A percentile compares a stretch with the other conserved stretches of the same genome.
These are phyloP conservation scores for Tolypocladium sp. DNA, from an alignment of 2,329 filamentous ascomycete genomes.

Conservation along the genomic window DNA sequence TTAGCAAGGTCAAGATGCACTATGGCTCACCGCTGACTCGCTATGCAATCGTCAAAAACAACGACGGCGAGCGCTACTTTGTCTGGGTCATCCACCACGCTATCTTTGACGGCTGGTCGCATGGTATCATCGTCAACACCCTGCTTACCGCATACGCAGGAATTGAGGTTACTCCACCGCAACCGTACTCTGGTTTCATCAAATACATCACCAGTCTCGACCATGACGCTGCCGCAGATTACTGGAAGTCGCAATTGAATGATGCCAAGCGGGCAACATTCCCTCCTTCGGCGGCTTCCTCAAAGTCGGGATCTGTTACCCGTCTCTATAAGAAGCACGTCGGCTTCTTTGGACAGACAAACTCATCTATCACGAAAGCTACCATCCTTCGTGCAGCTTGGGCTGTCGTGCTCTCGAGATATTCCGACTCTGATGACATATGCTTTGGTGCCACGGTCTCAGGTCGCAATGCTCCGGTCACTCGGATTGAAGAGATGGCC, in stretches of 20 bases:
- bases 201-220: background rate
- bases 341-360: background rate
- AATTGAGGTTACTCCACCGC: background rate
- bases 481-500: too few relatives aligned
- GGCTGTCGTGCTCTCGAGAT: too few relatives aligned
- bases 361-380: too few relatives aligned
- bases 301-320: background rate
- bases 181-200: background rate
- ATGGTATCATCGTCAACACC: background rate
- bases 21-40: background rate
- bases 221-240: background rate
- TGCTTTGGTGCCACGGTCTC: too few relatives aligned
- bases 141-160: background rate
- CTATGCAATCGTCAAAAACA: background rate
- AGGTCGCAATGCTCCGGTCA: too few relatives aligned
- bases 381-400: too few relatives aligned
- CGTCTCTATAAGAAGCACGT: background rate
- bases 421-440: too few relatives aligned
- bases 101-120: conserved; percentile 11
- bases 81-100: conserved; percentile 11
- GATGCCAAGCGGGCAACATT: background rate
- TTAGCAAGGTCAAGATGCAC: background rate
- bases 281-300: background rate
- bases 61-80: background rate
- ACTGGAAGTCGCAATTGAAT: background rate